Evolutionary conservation across 345 rosid species (phyloP), one percentile per base, ranked within the genome.

Genomic region (Camelina hispida): DNA sequence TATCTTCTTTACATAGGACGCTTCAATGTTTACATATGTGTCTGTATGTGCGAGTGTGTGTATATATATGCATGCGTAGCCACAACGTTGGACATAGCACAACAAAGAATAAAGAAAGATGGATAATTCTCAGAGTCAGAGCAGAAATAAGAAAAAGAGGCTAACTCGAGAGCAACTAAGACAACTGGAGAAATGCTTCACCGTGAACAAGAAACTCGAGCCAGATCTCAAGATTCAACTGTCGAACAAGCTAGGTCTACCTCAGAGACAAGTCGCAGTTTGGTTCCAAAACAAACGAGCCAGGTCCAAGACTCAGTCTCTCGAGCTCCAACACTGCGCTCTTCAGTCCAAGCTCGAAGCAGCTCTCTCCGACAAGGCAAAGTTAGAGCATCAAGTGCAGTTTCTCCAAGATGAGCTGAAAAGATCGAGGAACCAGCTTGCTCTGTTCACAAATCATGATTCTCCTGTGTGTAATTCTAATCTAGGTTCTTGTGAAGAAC

Each of bases 221-320:
- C 89, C 91, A 2, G 91, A 84, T 72, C 87, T 83, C 50, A 94
- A 91, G 82, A 86, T 78, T 62, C 87, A 86, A 56, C 87, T 94
- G 2, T 88, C 97, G 0, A 84, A 59, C 59, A 88, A 84, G 75
- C 86, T 94, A 0, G 84, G 87, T 1, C 84, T 94, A 48, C 93
- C 96, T 8, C 85, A 93, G 3, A 79, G 95, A 68, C 98, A 88
- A 80, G 89, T 94, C 0, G 91, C 98, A 10, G 83, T 94, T 55
- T 94, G 98, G 98, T 94, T 89, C 78, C 98, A 94, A 69, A 91
- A 91, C 93, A 87, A 86, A 85, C 85, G 97, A 30, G 98, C 97
- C 2, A 77, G 97, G 81, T 94, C 91, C 89, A 87, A 79, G 85
- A 86, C 98, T 12, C 95, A 86, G 65, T 84, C 81, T 81, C 79